phyloP scores from a whole-genome alignment of 2,329 filamentous ascomycete genomes.

The Xylaria sp. region DNA sequence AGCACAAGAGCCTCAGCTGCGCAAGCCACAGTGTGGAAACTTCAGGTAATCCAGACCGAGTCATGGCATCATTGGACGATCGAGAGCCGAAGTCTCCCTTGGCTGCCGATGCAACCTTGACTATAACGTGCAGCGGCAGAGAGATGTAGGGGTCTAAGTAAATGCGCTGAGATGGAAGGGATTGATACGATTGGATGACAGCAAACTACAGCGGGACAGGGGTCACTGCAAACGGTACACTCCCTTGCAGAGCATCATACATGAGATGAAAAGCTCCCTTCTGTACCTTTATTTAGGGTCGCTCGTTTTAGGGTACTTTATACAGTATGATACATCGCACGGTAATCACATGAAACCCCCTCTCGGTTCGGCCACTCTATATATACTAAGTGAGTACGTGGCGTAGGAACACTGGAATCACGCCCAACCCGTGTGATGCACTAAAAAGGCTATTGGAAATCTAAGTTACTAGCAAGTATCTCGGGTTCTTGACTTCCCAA shows the following conservation, averaged over 20 bases:
- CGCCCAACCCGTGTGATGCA: not conserved
- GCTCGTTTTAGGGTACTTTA: not conserved
- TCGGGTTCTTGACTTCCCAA: not conserved
- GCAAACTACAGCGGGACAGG: not conserved
- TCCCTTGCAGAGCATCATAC: not conserved
- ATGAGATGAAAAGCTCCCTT: not conserved
- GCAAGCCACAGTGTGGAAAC: conserved; percentile 15
- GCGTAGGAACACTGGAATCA: not conserved
- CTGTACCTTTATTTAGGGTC: not conserved
- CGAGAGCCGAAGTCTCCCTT: not conserved
- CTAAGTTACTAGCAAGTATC: not conserved
- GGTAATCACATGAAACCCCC: not conserved
- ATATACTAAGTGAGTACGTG: not conserved
- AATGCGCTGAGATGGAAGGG: conserved; percentile 3
- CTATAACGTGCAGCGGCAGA: conserved; percentile 1
- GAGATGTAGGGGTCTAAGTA: conserved; percentile 2
- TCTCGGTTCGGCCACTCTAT: not conserved
- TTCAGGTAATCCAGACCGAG: not conserved
- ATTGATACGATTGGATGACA: conserved; percentile 26
- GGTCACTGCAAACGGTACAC: not conserved
- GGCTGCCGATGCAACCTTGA: not conserved
- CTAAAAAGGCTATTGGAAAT: too few species aligned
- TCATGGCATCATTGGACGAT: conserved; percentile 1
- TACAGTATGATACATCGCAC: not conserved
- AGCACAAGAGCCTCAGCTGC: conserved; percentile 16